Evolutionary conservation across 768 basidiomycete species (phyloP).

Genomic region (Psilocybe subaeruginosa): DNA sequence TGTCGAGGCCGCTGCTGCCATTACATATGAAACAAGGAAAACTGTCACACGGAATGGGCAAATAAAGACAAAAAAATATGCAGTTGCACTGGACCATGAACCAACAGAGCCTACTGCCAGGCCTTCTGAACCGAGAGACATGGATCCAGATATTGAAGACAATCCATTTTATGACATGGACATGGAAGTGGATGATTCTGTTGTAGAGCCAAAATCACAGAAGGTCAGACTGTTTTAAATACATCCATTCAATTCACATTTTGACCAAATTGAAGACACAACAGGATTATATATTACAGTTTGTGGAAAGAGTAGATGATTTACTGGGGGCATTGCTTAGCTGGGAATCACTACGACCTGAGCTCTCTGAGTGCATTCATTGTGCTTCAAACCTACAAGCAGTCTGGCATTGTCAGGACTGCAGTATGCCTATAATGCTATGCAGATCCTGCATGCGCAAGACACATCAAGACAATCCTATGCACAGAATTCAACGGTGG

Average conservation of each 20-base stretch:
- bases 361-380: background rate
- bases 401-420: slow-evolving; percentile 10
- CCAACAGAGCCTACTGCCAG: too few relatives aligned
- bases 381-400: background rate
- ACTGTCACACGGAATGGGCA: background rate
- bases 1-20: background rate
- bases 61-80: background rate
- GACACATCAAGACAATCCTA: background rate
- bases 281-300: slow-evolving; percentile 1
- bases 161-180: too few relatives aligned
- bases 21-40: background rate
- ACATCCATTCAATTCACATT: background rate
- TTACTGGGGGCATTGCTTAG: background rate
- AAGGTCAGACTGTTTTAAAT: background rate
- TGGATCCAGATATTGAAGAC: too few relatives aligned
- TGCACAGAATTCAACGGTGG: background rate
- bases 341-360: background rate
- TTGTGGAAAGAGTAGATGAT: background rate
- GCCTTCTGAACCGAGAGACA: too few relatives aligned
- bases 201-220: background rate
- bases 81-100: background rate
- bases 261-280: background rate
- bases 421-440: background rate
- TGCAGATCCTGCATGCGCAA: slow-evolving; percentile 5
- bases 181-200: too few relatives aligned